Conservation (phyloP, 345 rosid genomes). For the Geranium brycei region DNA sequence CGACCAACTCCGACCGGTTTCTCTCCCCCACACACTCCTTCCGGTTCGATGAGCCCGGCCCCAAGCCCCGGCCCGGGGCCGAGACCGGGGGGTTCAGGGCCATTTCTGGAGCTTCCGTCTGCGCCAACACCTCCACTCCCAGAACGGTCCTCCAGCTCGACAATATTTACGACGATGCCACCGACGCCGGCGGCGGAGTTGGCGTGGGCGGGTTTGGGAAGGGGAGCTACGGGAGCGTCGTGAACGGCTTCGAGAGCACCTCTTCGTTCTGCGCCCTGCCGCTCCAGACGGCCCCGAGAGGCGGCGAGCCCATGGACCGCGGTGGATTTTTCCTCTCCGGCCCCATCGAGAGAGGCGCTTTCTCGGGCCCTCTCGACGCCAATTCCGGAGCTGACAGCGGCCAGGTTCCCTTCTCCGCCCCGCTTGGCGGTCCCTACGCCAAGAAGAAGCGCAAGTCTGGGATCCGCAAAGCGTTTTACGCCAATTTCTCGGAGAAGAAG, state of each 20-base stretch:
- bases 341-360: conserved; percentile 69
- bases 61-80: conserved; percentile 28
- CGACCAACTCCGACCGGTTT: conserved; percentile 80
- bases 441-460: conserved; percentile 53
- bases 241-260: conserved; percentile 79
- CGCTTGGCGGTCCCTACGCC: conserved; percentile 53
- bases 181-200: conserved; percentile 30
- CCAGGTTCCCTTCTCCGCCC: conserved; percentile 71
- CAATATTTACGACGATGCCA: conserved; percentile 66
- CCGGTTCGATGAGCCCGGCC: conserved; percentile 53
- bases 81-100: conserved; percentile 62
- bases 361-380: conserved; percentile 75
- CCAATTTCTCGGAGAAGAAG: conserved; percentile 66
- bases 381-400: conserved; percentile 35
- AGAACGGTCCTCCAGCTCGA: conserved; percentile 71
- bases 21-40: conserved; percentile 70
- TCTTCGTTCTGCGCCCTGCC: conserved; percentile 75
- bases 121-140: conserved; percentile 76
- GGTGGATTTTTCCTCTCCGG: conserved; percentile 80
- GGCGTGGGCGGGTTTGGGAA: conserved; percentile 30
- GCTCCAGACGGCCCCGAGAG: conserved; percentile 73
- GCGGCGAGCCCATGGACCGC: conserved; percentile 31
- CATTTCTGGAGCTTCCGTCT: conserved; percentile 86
- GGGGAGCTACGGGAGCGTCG: conserved; percentile 24
- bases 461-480: conserved; percentile 39